Evolutionary conservation across 192 early-diverging fungal species (phyloP).

Genomic region (Cladochytrium replicatum): DNA sequence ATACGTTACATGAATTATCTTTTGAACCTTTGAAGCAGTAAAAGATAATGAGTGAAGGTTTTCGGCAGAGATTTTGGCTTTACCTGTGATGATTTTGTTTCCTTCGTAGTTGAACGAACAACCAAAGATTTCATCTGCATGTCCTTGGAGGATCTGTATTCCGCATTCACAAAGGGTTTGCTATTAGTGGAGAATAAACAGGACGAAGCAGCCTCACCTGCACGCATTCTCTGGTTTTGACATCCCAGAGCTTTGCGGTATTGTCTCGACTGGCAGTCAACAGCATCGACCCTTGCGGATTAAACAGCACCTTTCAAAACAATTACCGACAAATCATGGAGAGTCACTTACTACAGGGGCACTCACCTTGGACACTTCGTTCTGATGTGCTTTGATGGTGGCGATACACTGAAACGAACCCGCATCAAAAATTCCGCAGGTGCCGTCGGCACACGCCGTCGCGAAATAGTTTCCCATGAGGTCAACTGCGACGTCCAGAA

Average conservation of each 20-base stretch:
- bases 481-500: conserved; percentile 30
- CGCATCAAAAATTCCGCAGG: conserved; percentile 22
- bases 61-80: conserved; percentile 21
- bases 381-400: conserved; percentile 25
- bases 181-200: not conserved
- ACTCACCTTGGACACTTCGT: conserved; percentile 38
- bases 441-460: conserved; percentile 31
- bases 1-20: conserved; percentile 30
- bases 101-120: conserved; percentile 40
- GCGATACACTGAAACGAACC: conserved; percentile 14
- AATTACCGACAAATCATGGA: not conserved
- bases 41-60: conserved; percentile 4
- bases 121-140: conserved; percentile 40
- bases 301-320: conserved; percentile 26
- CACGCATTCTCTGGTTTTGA: conserved; percentile 18
- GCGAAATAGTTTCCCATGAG: conserved; percentile 19
- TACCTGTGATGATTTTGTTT: conserved; percentile 33
- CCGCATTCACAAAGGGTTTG: not conserved
- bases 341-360: not conserved
- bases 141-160: conserved; percentile 20
- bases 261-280: conserved; percentile 36
- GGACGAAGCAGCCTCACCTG: too few relatives aligned
- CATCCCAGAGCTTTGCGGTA: conserved; percentile 31
- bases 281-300: conserved; percentile 22
- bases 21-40: conserved; percentile 23